Evolutionary conservation across 352 stramenopile genomes (phyloP), one percentile per base, ranked within the genome.

Genomic region (Pythium rhizo-oryzae): DNA sequence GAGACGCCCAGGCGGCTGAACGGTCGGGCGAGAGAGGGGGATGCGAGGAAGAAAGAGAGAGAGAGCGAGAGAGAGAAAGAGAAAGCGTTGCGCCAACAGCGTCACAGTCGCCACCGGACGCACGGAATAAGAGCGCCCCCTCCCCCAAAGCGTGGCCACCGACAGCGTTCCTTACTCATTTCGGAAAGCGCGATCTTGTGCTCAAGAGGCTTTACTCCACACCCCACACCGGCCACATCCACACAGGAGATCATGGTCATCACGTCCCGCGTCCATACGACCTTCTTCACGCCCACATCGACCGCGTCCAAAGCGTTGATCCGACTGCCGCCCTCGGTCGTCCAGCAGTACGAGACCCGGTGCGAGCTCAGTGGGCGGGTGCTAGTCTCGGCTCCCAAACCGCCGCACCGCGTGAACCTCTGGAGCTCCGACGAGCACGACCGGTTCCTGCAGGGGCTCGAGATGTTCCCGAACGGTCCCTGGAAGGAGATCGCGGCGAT

Each of bases 401-500:
- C 56, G 39, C 56, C 58, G 44, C 58, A 54, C 21, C 43, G 58
- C 13, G 44, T 44, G 19, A 43, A 65, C 30, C 44, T 65, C 1
- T 65, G 58, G 58, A 65, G 23, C n/a, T 49, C 23, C 46, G 49
- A 62, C 52, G 52, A 59, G 52, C 52, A 59, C 52, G 52, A 59
- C 52, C 80, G 80, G 2, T 90, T 90, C 69, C 62, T 90, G 5
- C 68, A 81, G 59, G 81, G 78, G 0, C 76, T 88, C 51, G 80
- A 90, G 60, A 62, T 84, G n/a, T 90, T 83, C 70, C 82, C 82
- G 44, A 82, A 74, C 15, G 80, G 80, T 0, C 80, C 82, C 12
- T 91, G 82, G 82, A 89, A 89, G 47, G 72, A 83, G 51, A 89
- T 91, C 56, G 79, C 83, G n/a, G 79, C 77, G 1, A 71, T 86